Percentiles rank a stretch among this genome's conserved stretches.
These are phyloP conservation scores for Agaricus blazei DNA, from an alignment of 768 basidiomycete genomes.

Conservation along the genomic window DNA sequence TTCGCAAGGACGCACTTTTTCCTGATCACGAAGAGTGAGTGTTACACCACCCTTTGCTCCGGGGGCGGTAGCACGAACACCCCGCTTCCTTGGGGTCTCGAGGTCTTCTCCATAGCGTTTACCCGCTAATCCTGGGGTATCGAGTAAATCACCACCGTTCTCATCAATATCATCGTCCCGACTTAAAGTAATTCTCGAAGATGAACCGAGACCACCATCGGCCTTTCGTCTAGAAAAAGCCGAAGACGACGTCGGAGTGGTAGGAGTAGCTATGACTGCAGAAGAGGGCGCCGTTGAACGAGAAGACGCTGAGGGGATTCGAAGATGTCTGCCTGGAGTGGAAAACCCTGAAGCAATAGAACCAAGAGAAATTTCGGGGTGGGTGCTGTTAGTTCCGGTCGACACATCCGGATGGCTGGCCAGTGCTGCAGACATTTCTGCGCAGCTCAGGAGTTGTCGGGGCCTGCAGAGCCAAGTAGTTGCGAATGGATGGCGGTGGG, in stretches of 20 bases:
- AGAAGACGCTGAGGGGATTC: conserved; percentile 46
- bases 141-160: conserved; percentile 39
- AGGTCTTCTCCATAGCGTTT: conserved; percentile 24
- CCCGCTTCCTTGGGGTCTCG: conserved; percentile 6
- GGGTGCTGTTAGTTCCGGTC: conserved; percentile 29
- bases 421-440: conserved; percentile 7
- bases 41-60: conserved; percentile 36
- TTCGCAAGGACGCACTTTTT: conserved; percentile 59
- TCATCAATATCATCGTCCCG: conserved; percentile 20
- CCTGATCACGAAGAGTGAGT: conserved; percentile 90
- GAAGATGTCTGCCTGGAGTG: conserved; percentile 39
- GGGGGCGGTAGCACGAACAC: conserved; percentile 32
- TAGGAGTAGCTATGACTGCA: conserved; percentile 43
- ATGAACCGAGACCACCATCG: conserved; percentile 33
- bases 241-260: conserved; percentile 31
- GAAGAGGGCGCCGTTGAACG: conserved; percentile 50
- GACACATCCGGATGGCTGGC: background rate
- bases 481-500: conserved; percentile 1
- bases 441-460: too few relatives aligned
- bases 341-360: conserved; percentile 51
- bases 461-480: too few relatives aligned
- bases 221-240: conserved; percentile 33
- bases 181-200: conserved; percentile 15
- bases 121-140: conserved; percentile 48
- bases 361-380: conserved; percentile 59